Evolutionary conservation across 805 yeast genomes (phyloP).

Genomic region (Candida montana): DNA sequence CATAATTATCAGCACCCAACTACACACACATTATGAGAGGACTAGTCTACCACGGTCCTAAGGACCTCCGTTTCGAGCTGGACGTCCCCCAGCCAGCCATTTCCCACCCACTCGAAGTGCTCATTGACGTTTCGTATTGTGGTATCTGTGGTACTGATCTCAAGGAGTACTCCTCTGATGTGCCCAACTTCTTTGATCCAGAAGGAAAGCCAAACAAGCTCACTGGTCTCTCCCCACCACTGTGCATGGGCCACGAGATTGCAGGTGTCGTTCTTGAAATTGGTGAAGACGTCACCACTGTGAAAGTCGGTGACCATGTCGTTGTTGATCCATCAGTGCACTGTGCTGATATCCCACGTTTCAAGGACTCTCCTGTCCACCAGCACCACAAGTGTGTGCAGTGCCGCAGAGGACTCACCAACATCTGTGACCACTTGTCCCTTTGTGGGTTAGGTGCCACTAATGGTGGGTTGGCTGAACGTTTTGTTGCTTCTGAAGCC

Average conservation of each 20-base stretch:
- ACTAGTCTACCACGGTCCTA: slow-evolving; percentile 40
- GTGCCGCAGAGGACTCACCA: slow-evolving; percentile 45
- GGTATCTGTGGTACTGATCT: slow-evolving; percentile 64
- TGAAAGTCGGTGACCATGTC: slow-evolving; percentile 52
- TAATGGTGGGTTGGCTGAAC: slow-evolving; percentile 53
- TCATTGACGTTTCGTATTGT: slow-evolving; percentile 43
- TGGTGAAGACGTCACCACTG: slow-evolving; percentile 40
- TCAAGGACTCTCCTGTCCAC: slow-evolving; percentile 29
- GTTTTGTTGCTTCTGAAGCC: slow-evolving; percentile 36
- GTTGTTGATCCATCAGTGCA: slow-evolving; percentile 60
- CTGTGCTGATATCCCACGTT: slow-evolving; percentile 43
- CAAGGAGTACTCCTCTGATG: slow-evolving; percentile 48
- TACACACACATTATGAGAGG: slow-evolving; percentile 37
- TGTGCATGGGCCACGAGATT: slow-evolving; percentile 52
- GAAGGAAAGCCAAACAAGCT: slow-evolving; percentile 33
- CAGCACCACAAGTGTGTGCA: slow-evolving; percentile 36
- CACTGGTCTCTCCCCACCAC: slow-evolving; percentile 37
- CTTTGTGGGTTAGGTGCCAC: slow-evolving; percentile 51
- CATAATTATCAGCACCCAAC: neutral
- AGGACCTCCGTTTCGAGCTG: slow-evolving; percentile 37
- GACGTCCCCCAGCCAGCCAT: slow-evolving; percentile 32
- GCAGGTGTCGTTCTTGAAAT: slow-evolving; percentile 40
- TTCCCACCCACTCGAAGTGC: slow-evolving; percentile 33
- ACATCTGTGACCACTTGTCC: slow-evolving; percentile 45
- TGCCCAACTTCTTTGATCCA: slow-evolving; percentile 53